Percentiles rank a stretch among this genome's conserved stretches.
Evolutionary conservation across 495 filamentous ascomycete species (phyloP).

Genomic region (Daldinia childiae): DNA sequence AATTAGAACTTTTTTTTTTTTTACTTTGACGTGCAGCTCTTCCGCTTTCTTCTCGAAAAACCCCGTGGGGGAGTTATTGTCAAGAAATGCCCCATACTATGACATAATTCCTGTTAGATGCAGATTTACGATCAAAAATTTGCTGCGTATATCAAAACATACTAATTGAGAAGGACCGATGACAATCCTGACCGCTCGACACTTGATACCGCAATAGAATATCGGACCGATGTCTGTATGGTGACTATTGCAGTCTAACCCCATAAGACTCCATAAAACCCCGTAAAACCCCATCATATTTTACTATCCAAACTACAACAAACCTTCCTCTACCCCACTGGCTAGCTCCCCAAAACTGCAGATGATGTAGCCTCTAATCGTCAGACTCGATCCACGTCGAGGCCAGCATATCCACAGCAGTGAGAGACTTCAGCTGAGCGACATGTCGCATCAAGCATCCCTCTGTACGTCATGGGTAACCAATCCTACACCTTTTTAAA

Average conservation of each 20-base stretch:
- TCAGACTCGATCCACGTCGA: background rate
- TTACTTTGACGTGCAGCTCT: too few species aligned
- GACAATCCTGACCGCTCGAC: slow-evolving; percentile 7
- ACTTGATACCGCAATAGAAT: slow-evolving; percentile 13
- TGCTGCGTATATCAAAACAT: background rate
- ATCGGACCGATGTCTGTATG: slow-evolving; percentile 29
- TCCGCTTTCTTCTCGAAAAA: too few species aligned
- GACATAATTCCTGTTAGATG: background rate
- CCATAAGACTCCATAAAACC: background rate
- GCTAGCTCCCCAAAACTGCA: background rate
- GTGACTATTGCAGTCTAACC: background rate
- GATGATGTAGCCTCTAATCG: slow-evolving; percentile 3
- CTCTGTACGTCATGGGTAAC: slow-evolving; percentile 16
- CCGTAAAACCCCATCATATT: background rate
- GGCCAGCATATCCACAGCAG: background rate
- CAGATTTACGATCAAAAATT: background rate
- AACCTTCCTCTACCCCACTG: background rate
- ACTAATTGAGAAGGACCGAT: slow-evolving; percentile 3
- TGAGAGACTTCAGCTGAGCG: background rate
- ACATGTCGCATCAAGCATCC: slow-evolving; percentile 5
- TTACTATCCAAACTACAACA: slow-evolving; percentile 8
- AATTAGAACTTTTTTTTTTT: too few species aligned
- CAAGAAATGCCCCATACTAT: background rate
- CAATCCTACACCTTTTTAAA: background rate
- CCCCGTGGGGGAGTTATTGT: background rate